phyloP scores from a whole-genome alignment of 75 land plant genomes.

The Chamaecyparis obtusa region DNA sequence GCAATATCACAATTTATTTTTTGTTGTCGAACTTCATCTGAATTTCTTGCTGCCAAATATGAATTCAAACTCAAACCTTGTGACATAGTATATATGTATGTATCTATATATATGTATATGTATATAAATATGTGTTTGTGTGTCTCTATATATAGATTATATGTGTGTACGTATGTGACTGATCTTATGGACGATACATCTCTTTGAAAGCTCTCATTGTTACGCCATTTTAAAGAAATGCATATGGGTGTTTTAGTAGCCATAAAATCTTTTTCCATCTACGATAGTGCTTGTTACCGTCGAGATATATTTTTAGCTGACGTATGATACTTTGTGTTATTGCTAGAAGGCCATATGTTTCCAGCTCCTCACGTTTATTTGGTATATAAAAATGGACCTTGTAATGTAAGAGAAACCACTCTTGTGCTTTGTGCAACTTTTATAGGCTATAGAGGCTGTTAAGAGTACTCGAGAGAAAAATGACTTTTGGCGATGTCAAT shows the following conservation, averaged over 20 bases:
- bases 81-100: too few relatives aligned
- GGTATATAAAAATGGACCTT: too few relatives aligned
- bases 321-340: not conserved
- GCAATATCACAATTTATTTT: too few relatives aligned
- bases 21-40: too few relatives aligned
- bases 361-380: not conserved
- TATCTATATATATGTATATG: too few relatives aligned
- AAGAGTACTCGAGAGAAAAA: not conserved
- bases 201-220: not conserved
- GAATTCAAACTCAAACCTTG: too few relatives aligned
- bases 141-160: too few relatives aligned
- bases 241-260: not conserved
- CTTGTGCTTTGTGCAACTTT: too few relatives aligned
- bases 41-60: too few relatives aligned
- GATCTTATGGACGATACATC: not conserved
- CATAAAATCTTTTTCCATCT: not conserved
- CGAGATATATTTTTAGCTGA: not conserved
- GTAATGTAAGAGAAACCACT: too few relatives aligned
- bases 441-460: not conserved
- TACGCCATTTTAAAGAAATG: not conserved
- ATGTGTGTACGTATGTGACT: too few relatives aligned
- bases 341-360: not conserved
- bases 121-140: too few relatives aligned
- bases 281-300: not conserved
- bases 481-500: not conserved